These are phyloP conservation scores for Fusarium nanum DNA, from an alignment of 2,329 filamentous ascomycete genomes.

Conservation along the genomic window DNA sequence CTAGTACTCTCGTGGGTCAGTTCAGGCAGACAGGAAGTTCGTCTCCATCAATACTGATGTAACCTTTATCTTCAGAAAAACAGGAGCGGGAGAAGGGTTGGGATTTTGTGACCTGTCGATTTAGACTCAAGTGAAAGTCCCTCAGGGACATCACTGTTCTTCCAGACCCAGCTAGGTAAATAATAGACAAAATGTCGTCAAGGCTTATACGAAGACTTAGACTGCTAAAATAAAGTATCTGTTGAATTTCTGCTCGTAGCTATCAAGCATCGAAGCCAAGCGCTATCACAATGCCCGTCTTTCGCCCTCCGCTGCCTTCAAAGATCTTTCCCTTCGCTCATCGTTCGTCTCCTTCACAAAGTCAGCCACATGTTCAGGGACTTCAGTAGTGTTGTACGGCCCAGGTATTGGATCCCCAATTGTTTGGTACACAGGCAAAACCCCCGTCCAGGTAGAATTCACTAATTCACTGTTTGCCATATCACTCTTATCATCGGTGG, in stretches of 20 bases:
- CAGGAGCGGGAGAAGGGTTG: too few relatives aligned
- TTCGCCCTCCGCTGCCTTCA: constrained; percentile 45
- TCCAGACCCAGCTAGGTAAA: too few relatives aligned
- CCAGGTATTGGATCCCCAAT: constrained; percentile 73
- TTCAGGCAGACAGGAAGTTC: too few relatives aligned
- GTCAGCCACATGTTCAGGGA: constrained; percentile 70
- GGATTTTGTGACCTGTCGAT: too few relatives aligned
- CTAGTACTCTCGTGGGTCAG: too few relatives aligned
- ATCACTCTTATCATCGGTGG: constrained; percentile 66
- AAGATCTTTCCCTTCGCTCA: constrained; percentile 43
- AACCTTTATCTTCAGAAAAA: too few relatives aligned
- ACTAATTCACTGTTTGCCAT: constrained; percentile 57
- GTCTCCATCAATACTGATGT: too few relatives aligned
- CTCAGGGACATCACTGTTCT: too few relatives aligned
- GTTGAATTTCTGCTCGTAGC: neutral
- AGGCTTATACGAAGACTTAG: too few relatives aligned
- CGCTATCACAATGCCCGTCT: constrained; percentile 14
- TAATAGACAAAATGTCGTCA: too few relatives aligned
- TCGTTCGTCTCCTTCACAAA: constrained; percentile 54
- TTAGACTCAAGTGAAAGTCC: too few relatives aligned
- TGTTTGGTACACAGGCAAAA: constrained; percentile 71
- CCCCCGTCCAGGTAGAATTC: constrained; percentile 65
- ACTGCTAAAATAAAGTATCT: neutral
- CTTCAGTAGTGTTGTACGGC: constrained; percentile 67
- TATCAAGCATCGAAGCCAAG: neutral